Base-by-base conservation (phyloP, 2,329 filamentous ascomycete species). In the Venturia oleaginea region DNA sequence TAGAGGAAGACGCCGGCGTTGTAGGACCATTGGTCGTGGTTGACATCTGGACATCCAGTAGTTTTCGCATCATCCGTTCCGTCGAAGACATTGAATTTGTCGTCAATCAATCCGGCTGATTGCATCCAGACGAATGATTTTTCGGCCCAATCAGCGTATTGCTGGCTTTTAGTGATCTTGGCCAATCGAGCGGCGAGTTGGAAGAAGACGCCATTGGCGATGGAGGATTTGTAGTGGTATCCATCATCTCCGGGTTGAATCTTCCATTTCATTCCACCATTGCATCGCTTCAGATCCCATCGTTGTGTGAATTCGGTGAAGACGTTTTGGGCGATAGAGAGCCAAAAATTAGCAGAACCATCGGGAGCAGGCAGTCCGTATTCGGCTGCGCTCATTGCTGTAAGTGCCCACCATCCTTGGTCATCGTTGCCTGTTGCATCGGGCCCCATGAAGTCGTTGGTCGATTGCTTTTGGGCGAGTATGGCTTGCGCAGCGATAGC, bases 81-180 rank as follows among this genome's bases (percentile, higher is more conserved):
- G 64, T 81, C 79, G 68, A 72, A 80, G 70, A 78, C 76, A 64
- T 77, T 72, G 70, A 74, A 79, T 37, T 68, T 40, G 32, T 70
- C 69, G 84, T 91, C 66, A 66, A 90, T 81, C 65, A 91, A 77
- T 17, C 83, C 82, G 8, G 85, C 74, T 1, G 76, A 73, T 8
- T 63, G 65, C 5, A 71, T 70, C 75, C 75, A 76, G 63, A 74
- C 70, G 68, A 69, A 76, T 62, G 69, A 70, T 57, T 67, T 69
- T 57, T 74, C 72, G 0, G 81, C 81, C 88, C 88, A 91, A 69
- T 90, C 82, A 76, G 78, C 67, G 69, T 90, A 90, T 0, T 83
- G 87, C 61, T 67, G 43, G 67, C 77, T 76, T 27, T 72, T 73
- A 5, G 75, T 76, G 67, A 70, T 76, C 22, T 68, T 66, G 8